These are phyloP conservation scores for Nelumbo lutea DNA, from an alignment of 164 flowering plant species.

Conservation along the genomic window DNA sequence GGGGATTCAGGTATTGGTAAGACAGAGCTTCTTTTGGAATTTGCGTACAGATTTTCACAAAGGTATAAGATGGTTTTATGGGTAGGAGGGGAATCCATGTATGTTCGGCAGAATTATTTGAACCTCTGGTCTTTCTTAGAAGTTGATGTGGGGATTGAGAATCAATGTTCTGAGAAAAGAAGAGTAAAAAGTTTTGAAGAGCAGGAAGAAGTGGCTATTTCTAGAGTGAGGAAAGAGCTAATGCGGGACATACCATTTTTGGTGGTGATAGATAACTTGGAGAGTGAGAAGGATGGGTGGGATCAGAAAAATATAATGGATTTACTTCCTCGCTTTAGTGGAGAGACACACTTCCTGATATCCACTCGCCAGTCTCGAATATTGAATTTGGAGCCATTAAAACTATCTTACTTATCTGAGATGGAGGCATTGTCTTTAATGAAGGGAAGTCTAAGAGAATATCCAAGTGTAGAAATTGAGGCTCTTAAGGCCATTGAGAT, in stretches of 20 bases:
- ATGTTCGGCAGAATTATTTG: conserved; percentile 80
- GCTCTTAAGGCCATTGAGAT: conserved; percentile 75
- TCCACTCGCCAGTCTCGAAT: conserved; percentile 75
- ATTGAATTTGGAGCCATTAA: conserved; percentile 82
- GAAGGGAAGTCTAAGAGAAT: conserved; percentile 60
- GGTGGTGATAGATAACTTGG: conserved; percentile 85
- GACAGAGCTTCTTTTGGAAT: conserved; percentile 87
- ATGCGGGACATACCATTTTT: conserved; percentile 89
- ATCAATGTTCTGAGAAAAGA: conserved; percentile 39
- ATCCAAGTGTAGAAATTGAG: conserved; percentile 62
- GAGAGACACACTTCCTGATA: conserved; percentile 76
- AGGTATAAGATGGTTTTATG: conserved; percentile 92
- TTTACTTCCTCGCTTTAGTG: conserved; percentile 94
- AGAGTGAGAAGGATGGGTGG: conserved; percentile 98
- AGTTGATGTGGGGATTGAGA: conserved; percentile 75
- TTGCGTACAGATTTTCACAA: conserved; percentile 75
- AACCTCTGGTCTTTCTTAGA: conserved; percentile 74
- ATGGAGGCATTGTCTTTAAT: conserved; percentile 85
- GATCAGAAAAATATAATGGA: conserved; percentile 82
- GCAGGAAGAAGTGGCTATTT: conserved; percentile 79
- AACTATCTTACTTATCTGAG: conserved; percentile 80
- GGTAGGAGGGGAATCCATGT: conserved; percentile 88
- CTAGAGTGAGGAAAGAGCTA: conserved; percentile 73
- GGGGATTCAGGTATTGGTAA: conserved; percentile 96
- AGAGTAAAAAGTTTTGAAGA: conserved; percentile 78